These are phyloP conservation scores for Apiospora hydei DNA, from an alignment of 2,329 filamentous ascomycete genomes.

Conservation along the genomic window DNA sequence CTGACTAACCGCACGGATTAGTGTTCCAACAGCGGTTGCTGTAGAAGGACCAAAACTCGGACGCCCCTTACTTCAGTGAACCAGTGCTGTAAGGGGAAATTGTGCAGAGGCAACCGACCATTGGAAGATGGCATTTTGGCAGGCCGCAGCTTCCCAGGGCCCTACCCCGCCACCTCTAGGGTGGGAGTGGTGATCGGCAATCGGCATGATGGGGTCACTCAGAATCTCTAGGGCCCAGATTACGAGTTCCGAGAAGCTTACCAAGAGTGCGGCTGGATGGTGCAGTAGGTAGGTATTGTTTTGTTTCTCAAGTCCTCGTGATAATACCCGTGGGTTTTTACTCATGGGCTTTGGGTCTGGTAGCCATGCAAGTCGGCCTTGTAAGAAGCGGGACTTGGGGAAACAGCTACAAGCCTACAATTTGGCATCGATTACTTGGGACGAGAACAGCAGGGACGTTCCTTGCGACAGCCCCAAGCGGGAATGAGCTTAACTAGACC, in stretches of 20 bases:
- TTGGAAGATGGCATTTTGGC: background rate
- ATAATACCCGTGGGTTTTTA: background rate
- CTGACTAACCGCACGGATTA: background rate
- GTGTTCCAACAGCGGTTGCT: background rate
- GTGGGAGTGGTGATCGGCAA: background rate
- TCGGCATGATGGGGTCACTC: background rate
- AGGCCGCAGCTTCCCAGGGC: background rate
- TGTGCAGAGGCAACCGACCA: background rate
- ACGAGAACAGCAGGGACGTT: background rate
- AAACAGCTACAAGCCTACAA: background rate
- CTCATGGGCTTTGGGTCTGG: background rate
- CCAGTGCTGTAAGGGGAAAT: too few relatives aligned
- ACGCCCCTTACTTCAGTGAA: too few relatives aligned
- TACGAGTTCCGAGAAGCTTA: background rate
- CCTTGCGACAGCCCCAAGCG: background rate
- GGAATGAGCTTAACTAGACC: conserved; percentile 1
- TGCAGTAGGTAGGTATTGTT: background rate
- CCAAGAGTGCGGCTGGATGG: background rate
- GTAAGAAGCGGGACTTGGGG: background rate
- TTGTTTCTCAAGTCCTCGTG: too few relatives aligned
- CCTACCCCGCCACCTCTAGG: background rate
- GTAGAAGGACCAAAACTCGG: too few relatives aligned
- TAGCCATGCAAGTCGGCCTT: background rate
- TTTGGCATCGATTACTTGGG: background rate
- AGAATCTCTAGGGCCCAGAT: background rate